These are phyloP conservation scores for Paspalum vaginatum DNA, from an alignment of 176 grass and related monocot genomes.

Conservation along the genomic window DNA sequence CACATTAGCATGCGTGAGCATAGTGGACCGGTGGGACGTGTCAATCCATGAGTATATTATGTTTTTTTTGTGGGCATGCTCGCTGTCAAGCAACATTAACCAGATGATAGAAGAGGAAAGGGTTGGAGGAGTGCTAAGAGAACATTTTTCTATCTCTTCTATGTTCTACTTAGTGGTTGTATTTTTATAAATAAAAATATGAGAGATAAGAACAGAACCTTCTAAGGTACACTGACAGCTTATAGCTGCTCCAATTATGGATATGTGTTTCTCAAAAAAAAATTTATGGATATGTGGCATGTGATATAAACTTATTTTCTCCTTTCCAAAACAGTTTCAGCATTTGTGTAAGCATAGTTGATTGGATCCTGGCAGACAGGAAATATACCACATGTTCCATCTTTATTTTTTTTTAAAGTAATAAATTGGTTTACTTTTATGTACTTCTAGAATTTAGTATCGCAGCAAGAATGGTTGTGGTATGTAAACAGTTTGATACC, in stretches of 20 bases:
- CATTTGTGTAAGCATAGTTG: slow-evolving; percentile 2
- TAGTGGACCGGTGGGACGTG: neutral
- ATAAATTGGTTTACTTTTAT: neutral
- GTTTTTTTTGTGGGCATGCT: neutral
- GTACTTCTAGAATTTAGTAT: neutral
- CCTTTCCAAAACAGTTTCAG: neutral
- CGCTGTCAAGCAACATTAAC: neutral
- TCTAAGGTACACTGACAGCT: neutral
- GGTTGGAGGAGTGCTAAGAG: neutral
- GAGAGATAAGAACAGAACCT: neutral
- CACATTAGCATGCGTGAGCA: neutral
- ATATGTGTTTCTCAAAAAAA: no score
- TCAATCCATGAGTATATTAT: neutral
- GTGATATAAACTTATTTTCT: no score
- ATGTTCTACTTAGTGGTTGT: neutral
- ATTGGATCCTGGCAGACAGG: neutral
- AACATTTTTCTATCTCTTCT: neutral
- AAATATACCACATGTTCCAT: neutral
- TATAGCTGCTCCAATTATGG: no score
- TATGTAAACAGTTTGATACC: neutral
- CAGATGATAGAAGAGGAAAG: neutral
- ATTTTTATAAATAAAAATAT: neutral
- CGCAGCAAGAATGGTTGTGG: neutral
- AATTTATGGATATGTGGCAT: no score
- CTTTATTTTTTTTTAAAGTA: neutral